A percentile compares a stretch with the other conserved stretches of the same genome.
phyloP scores from a whole-genome alignment of 2,329 filamentous ascomycete genomes.

The Sclerotinia glacialis region DNA sequence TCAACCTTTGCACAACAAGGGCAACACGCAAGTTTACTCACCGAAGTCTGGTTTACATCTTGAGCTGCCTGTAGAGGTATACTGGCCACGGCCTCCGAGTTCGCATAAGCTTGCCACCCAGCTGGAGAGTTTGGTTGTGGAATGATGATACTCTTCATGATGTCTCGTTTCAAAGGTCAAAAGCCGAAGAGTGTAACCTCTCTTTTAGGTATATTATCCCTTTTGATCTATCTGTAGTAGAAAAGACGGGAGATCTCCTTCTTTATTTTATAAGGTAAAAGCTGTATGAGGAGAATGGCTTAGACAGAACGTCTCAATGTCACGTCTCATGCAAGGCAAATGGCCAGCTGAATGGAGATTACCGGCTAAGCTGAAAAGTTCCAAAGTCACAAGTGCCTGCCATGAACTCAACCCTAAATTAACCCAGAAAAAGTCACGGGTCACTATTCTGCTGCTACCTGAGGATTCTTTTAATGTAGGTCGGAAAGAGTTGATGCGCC shows the following conservation, averaged over 20 bases:
- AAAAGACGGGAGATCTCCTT: too few relatives aligned
- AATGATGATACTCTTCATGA: not conserved
- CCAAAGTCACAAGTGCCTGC: not conserved
- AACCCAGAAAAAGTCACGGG: not conserved
- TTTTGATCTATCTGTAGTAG: too few relatives aligned
- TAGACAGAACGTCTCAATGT: not conserved
- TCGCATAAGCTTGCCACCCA: constrained; percentile 9
- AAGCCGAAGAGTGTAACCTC: not conserved
- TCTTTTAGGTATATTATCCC: not conserved
- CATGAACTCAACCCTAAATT: not conserved
- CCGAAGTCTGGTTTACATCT: constrained; percentile 10
- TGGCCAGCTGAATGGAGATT: not conserved
- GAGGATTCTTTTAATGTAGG: not conserved
- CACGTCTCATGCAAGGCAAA: not conserved
- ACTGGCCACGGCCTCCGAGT: not conserved
- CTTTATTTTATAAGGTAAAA: not conserved
- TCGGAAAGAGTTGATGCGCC: not conserved
- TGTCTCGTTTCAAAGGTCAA: not conserved
- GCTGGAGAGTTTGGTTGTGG: constrained; percentile 9
- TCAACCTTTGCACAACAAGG: not conserved
- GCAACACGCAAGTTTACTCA: not conserved
- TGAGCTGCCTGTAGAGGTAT: constrained; percentile 9
- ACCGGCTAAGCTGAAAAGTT: not conserved
- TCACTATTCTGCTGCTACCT: not conserved
- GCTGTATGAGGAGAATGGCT: not conserved